phyloP scores from a whole-genome alignment of 148 eudicot species.

The Silene latifolia region DNA sequence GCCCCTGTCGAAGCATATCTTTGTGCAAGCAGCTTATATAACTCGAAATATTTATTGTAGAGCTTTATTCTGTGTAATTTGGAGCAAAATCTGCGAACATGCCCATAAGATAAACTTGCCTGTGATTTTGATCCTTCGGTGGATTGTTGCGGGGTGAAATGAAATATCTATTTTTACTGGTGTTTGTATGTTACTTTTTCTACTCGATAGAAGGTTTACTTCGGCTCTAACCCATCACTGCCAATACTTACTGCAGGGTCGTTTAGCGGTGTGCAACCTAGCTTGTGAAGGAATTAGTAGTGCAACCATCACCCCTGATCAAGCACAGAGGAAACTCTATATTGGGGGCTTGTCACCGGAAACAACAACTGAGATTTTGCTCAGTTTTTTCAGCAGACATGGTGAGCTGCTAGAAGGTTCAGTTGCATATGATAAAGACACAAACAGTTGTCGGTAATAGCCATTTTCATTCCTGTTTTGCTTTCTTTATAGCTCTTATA shows the following conservation, averaged over 20 bases:
- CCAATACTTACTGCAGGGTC: slow-evolving; percentile 38
- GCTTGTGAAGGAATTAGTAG: slow-evolving; percentile 57
- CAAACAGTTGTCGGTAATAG: slow-evolving; percentile 52
- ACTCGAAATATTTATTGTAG: background rate
- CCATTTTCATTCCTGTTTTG: background rate
- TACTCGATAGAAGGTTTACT: background rate
- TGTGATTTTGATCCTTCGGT: background rate
- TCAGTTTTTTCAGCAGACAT: slow-evolving; percentile 47
- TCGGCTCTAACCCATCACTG: background rate
- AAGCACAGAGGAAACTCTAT: slow-evolving; percentile 59
- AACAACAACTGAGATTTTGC: slow-evolving; percentile 58
- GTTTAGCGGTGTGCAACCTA: slow-evolving; percentile 62
- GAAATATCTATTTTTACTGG: background rate
- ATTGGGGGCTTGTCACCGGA: slow-evolving; percentile 64
- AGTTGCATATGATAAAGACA: slow-evolving; percentile 70
- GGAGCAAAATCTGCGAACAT: background rate
- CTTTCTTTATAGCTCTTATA: background rate
- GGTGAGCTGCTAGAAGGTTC: slow-evolving; percentile 75
- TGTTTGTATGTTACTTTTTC: background rate
- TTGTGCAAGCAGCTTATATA: background rate
- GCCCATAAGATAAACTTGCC: background rate
- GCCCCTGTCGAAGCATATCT: background rate
- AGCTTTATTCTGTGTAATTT: background rate
- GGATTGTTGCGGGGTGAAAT: background rate
- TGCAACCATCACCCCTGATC: slow-evolving; percentile 45